Evolutionary conservation across 345 rosid genomes (phyloP).

Genomic region (Camelina sativa): DNA sequence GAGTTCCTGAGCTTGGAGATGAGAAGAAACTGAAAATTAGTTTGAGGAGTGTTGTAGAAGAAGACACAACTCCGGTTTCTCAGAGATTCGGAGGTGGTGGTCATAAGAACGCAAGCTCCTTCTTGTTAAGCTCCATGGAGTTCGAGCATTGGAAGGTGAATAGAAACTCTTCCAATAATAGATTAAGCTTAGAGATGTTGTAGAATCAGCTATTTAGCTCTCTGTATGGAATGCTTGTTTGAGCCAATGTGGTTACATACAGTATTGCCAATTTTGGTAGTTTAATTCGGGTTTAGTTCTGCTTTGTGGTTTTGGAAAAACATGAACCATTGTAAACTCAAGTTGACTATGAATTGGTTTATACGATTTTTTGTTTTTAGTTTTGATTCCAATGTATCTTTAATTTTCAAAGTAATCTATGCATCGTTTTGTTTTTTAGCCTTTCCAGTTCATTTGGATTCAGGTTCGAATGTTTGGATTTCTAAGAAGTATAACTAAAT

Average conservation of each 20-base stretch:
- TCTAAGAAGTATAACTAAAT: background rate
- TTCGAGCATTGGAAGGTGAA: constrained; percentile 61
- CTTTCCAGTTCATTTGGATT: background rate
- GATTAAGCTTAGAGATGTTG: background rate
- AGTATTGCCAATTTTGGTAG: constrained; percentile 3
- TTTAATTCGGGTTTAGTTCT: background rate
- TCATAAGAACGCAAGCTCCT: constrained; percentile 74
- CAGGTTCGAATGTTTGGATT: background rate
- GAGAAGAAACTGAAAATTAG: constrained; percentile 68
- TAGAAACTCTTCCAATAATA: constrained; percentile 6
- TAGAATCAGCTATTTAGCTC: background rate
- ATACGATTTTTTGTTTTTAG: too few species aligned
- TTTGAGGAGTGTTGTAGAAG: constrained; percentile 61
- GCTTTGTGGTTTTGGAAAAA: background rate
- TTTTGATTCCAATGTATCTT: too few species aligned
- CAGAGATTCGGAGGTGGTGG: constrained; percentile 78
- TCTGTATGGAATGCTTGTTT: background rate
- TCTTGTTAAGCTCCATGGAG: constrained; percentile 55
- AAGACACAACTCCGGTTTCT: constrained; percentile 65
- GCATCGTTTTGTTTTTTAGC: background rate
- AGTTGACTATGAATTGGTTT: background rate
- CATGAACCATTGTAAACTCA: background rate
- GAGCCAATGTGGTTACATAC: constrained; percentile 13
- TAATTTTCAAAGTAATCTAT: too few species aligned
- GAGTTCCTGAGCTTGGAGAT: constrained; percentile 62